Conservation (phyloP, 2,329 filamentous ascomycete species). For the Nigrospora osmanthi region DNA sequence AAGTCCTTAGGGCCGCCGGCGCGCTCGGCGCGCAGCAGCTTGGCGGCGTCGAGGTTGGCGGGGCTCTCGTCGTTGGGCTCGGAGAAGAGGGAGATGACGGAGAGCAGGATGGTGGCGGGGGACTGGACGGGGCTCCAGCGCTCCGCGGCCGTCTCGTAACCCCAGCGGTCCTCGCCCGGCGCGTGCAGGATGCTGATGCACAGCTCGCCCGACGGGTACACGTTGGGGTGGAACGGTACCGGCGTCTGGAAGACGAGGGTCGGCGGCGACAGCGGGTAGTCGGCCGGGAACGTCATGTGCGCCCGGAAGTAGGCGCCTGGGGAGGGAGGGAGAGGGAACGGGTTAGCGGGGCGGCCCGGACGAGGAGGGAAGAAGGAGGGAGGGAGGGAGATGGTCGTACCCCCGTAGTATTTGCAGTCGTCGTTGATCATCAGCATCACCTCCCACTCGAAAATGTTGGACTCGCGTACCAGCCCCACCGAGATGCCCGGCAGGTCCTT, state of each 20-base stretch:
- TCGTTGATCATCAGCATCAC: conserved; percentile 98
- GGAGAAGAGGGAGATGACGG: conserved; percentile 85
- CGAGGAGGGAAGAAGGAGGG: neutral
- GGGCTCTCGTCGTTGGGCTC: conserved; percentile 93
- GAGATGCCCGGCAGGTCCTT: conserved; percentile 93
- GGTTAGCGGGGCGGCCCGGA: neutral
- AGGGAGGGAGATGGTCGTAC: conserved; percentile 37
- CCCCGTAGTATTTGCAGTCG: conserved; percentile 88
- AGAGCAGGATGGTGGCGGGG: conserved; percentile 87
- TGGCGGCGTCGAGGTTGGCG: conserved; percentile 89
- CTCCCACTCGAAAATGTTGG: conserved; percentile 95
- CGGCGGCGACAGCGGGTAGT: conserved; percentile 83
- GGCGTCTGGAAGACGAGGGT: conserved; percentile 80
- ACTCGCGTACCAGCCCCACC: conserved; percentile 76
- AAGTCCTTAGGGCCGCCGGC: conserved; percentile 61
- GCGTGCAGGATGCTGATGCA: conserved; percentile 97
- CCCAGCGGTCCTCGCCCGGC: conserved; percentile 87
- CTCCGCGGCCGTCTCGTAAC: conserved; percentile 85
- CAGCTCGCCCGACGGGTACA: conserved; percentile 79
- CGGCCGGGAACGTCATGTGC: conserved; percentile 69
- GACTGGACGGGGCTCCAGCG: conserved; percentile 93
- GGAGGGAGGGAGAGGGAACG: neutral
- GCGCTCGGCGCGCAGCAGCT: conserved; percentile 74
- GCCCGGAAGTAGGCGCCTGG: conserved; percentile 89
- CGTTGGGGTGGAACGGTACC: conserved; percentile 87